Evolutionary conservation across 768 basidiomycete species (phyloP).

Genomic region (Suillus hirtellus): DNA sequence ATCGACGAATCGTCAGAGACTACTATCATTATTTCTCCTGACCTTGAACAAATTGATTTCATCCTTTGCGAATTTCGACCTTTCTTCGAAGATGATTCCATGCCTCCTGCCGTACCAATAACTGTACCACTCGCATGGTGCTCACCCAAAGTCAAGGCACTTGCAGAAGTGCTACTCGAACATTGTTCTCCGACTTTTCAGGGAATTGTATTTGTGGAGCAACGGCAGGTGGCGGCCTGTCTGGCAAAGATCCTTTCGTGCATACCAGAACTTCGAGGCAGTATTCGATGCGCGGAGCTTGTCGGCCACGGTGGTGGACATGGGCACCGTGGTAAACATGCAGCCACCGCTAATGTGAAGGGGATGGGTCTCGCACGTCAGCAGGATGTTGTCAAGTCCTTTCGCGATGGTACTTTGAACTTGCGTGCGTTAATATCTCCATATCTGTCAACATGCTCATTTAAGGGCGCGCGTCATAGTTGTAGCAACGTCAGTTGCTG

Average conservation of each 20-base stretch:
- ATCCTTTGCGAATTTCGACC: conserved; percentile 48
- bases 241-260: conserved; percentile 64
- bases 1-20: conserved; percentile 26
- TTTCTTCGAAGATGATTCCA: conserved; percentile 34
- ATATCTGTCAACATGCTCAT: background rate
- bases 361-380: conserved; percentile 56
- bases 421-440: conserved; percentile 49
- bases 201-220: conserved; percentile 85
- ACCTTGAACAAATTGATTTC: conserved; percentile 47
- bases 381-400: conserved; percentile 61
- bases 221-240: conserved; percentile 74
- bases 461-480: conserved; percentile 39
- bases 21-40: conserved; percentile 34
- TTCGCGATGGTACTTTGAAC: conserved; percentile 66
- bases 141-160: conserved; percentile 66
- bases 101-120: conserved; percentile 36
- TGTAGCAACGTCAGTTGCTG: conserved; percentile 84
- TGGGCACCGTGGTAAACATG: conserved; percentile 26
- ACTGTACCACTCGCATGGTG: conserved; percentile 60
- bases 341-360: conserved; percentile 37
- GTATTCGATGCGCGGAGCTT: conserved; percentile 62
- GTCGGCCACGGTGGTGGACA: conserved; percentile 65
- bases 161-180: conserved; percentile 61
- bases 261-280: conserved; percentile 55
- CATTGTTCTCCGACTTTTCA: conserved; percentile 63